Percentiles rank a stretch among this genome's conserved stretches.
These are phyloP conservation scores for Lentinula lateritia DNA, from an alignment of 768 basidiomycete genomes.

Conservation along the genomic window DNA sequence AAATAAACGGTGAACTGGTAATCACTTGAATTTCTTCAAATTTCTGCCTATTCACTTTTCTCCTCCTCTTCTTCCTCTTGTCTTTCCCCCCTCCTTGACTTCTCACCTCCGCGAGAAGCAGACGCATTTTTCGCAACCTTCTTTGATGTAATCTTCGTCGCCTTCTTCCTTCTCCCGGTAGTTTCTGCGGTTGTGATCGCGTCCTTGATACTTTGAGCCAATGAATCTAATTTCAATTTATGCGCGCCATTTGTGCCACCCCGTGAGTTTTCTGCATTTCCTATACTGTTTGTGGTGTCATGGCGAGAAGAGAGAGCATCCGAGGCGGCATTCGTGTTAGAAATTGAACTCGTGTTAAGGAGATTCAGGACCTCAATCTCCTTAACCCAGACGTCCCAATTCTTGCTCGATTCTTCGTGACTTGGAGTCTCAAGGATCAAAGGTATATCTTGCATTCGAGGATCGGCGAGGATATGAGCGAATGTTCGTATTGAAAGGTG, in stretches of 20 bases:
- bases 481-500: constrained; percentile 61
- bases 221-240: not conserved
- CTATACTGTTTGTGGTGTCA: no score
- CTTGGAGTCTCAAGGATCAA: constrained; percentile 80
- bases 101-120: not conserved
- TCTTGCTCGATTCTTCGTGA: constrained; percentile 43
- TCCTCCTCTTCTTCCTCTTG: constrained; percentile 16
- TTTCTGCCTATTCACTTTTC: constrained; percentile 7
- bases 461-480: constrained; percentile 60
- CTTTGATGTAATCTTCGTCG: constrained; percentile 5
- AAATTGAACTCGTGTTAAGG: constrained; percentile 20
- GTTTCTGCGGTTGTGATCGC: constrained; percentile 8
- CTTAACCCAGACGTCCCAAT: constrained; percentile 55
- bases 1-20: not conserved
- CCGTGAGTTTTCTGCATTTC: no score
- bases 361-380: constrained; percentile 63
- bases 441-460: constrained; percentile 63
- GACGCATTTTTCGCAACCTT: not conserved
- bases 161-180: constrained; percentile 6
- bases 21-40: not conserved
- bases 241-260: constrained; percentile 2
- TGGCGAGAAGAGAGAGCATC: no score
- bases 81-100: constrained; percentile 15
- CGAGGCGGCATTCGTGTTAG: no score
- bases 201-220: constrained; percentile 9